Base-by-base conservation (phyloP, 2,329 filamentous ascomycete species). In the Curvularia lunata region DNA sequence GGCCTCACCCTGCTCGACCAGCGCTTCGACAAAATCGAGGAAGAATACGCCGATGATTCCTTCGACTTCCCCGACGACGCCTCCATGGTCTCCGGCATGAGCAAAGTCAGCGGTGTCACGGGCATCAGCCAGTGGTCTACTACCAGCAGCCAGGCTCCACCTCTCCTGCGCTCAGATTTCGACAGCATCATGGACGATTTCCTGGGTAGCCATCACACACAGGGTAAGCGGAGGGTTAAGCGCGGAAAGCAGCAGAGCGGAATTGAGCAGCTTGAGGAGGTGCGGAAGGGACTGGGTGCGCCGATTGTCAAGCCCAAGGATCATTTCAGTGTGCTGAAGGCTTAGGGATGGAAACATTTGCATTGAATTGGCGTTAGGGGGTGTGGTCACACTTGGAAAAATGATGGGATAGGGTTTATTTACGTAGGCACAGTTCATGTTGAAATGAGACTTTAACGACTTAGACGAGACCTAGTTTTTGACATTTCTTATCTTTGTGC, bases 161-260 rank as follows among this genome's bases (percentile, higher is more conserved):
- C 88, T 16, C 18, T 42, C 9, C 80, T 91, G 37, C 83, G 92
- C 45, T 81, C 84, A 38, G 93, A 97, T 74, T 97, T 99, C 77
- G 89, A 97, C 73, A 85, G 83, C 60, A 92, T 98, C 73, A 87
- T 99, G 83, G 94, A 98, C 73, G 93, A 97, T 55, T 99, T 99
- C 78, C 79, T 98, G 25, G 90, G 88, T 8, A 87, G 83, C 32
- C 89, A 91, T 72, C 86, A 86, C 9, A 88, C 87, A 77, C 84
- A 84, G 23, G 89, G 89, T 1, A 92, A 92, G 80, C 70, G 77
- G 42, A 78, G 84, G 52, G 85, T 92, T 19, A 94, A 93, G 80
- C 92, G 93, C 78, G 89, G 89, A 18, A 91, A 89, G 72, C 87
- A 90, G 64, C 89, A 90, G 74, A 91, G 85, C 58, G 95, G 95